Conservation (phyloP, 2,329 filamentous ascomycete species). For the Thelonectria blattea region DNA sequence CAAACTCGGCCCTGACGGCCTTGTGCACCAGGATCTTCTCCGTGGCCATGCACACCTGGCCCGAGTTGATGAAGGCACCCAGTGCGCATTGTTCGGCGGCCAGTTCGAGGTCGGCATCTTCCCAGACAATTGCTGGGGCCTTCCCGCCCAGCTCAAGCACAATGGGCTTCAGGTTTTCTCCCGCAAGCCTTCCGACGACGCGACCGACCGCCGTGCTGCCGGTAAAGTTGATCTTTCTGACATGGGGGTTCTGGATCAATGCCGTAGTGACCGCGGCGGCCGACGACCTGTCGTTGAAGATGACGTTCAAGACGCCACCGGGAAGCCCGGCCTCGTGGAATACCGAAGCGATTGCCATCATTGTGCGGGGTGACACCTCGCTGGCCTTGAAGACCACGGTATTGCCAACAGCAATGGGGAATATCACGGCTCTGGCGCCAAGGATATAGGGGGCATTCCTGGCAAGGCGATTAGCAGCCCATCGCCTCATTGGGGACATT, state of each 20-base stretch:
- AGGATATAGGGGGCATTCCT: conserved; percentile 66
- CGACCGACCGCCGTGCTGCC: conserved; percentile 76
- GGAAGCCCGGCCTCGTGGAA: conserved; percentile 80
- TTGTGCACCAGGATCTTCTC: conserved; percentile 72
- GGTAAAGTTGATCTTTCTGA: conserved; percentile 88
- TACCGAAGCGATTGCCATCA: conserved; percentile 66
- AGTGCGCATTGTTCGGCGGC: conserved; percentile 72
- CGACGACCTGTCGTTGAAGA: conserved; percentile 69
- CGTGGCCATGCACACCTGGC: conserved; percentile 87
- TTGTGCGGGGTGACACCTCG: conserved; percentile 69
- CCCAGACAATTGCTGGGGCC: conserved; percentile 76
- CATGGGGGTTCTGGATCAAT: conserved; percentile 68
- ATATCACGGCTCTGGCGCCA: conserved; percentile 59
- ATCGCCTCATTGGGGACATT: neutral
- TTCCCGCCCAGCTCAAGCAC: conserved; percentile 86
- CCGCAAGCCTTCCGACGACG: conserved; percentile 73
- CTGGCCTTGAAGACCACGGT: conserved; percentile 76
- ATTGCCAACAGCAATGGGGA: conserved; percentile 79
- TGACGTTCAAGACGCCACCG: conserved; percentile 73
- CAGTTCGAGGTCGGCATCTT: conserved; percentile 77
- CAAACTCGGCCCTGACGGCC: conserved; percentile 54
- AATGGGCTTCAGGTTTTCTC: conserved; percentile 77
- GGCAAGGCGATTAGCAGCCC: neutral
- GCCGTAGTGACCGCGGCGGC: conserved; percentile 70
- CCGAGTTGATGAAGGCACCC: conserved; percentile 74